Conservation (phyloP, 2,329 filamentous ascomycete species). For the Colletotrichum destructivum region DNA sequence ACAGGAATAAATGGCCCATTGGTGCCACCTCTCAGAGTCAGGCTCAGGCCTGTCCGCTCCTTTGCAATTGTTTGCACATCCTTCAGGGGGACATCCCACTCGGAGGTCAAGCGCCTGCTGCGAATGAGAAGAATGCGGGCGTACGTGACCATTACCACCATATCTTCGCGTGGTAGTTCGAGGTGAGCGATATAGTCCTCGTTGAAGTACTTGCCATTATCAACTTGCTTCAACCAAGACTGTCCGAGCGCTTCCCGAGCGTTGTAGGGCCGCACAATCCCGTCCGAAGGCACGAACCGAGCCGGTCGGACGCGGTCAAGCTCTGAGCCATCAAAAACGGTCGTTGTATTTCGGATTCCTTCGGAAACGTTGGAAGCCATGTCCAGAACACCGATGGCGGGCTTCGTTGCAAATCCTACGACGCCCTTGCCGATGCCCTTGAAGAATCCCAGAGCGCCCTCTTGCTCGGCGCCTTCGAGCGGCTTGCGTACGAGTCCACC, state of each 20-base stretch:
- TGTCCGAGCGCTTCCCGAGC: constrained; percentile 96
- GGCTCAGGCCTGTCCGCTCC: constrained; percentile 92
- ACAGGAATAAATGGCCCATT: constrained; percentile 97
- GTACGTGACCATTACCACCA: constrained; percentile 91
- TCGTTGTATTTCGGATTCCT: constrained; percentile 98
- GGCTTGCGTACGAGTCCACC: constrained; percentile 94
- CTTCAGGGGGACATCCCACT: constrained; percentile 97
- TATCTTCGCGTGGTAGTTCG: constrained; percentile 89
- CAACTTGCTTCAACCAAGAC: constrained; percentile 98
- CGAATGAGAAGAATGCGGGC: constrained; percentile 91
- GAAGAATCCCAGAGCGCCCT: constrained; percentile 94
- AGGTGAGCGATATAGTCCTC: constrained; percentile 98
- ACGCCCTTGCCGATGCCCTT: constrained; percentile 98
- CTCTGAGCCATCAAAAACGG: constrained; percentile 95
- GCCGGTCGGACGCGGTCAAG: constrained; percentile 95
- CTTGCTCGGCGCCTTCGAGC: constrained; percentile 94
- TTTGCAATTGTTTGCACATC: constrained; percentile 98
- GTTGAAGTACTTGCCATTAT: constrained; percentile 98
- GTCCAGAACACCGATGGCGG: constrained; percentile 96
- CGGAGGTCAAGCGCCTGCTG: constrained; percentile 85
- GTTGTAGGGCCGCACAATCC: constrained; percentile 93
- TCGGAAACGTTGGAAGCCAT: constrained; percentile 97
- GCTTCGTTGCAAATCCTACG: constrained; percentile 95
- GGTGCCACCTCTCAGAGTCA: constrained; percentile 88
- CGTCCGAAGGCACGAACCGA: constrained; percentile 92